These are phyloP conservation scores for Cercophora samala DNA, from an alignment of 495 filamentous ascomycete genomes.

Conservation along the genomic window DNA sequence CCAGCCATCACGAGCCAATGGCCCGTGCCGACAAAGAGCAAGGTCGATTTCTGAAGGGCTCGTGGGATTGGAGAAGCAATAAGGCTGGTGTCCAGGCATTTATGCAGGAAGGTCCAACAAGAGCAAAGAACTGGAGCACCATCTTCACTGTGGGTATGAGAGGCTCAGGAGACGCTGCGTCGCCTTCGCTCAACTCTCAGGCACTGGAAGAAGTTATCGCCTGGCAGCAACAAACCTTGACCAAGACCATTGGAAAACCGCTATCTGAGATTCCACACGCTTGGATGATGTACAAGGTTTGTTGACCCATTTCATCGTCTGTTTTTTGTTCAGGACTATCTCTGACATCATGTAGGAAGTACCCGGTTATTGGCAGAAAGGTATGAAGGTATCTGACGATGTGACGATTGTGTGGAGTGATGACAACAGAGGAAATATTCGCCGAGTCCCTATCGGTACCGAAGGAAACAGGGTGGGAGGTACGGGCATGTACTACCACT, in stretches of 20 bases:
- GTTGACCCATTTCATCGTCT: not conserved
- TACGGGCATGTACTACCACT: conserved; percentile 65
- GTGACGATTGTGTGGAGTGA: conserved; percentile 65
- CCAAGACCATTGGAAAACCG: conserved; percentile 42
- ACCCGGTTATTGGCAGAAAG: conserved; percentile 59
- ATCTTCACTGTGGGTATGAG: conserved; percentile 65
- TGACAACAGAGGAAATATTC: conserved; percentile 64
- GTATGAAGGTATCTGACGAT: conserved; percentile 60
- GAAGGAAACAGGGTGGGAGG: conserved; percentile 54
- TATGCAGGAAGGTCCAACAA: conserved; percentile 49
- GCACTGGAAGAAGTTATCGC: conserved; percentile 53
- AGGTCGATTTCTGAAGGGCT: conserved; percentile 42
- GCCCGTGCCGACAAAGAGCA: conserved; percentile 61
- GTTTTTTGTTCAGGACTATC: too few relatives aligned
- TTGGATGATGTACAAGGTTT: conserved; percentile 58
- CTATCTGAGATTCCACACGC: conserved; percentile 56
- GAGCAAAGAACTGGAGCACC: conserved; percentile 54
- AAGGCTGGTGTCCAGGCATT: conserved; percentile 53
- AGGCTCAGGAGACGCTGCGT: conserved; percentile 58
- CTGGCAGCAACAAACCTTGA: conserved; percentile 50
- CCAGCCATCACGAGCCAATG: conserved; percentile 65
- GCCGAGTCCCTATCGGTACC: conserved; percentile 54
- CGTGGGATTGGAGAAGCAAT: conserved; percentile 62
- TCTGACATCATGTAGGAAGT: conserved; percentile 40
- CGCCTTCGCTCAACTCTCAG: conserved; percentile 41